Evolutionary conservation across 257 asterid genomes (phyloP).

Genomic region (Eustoma russellianum): DNA sequence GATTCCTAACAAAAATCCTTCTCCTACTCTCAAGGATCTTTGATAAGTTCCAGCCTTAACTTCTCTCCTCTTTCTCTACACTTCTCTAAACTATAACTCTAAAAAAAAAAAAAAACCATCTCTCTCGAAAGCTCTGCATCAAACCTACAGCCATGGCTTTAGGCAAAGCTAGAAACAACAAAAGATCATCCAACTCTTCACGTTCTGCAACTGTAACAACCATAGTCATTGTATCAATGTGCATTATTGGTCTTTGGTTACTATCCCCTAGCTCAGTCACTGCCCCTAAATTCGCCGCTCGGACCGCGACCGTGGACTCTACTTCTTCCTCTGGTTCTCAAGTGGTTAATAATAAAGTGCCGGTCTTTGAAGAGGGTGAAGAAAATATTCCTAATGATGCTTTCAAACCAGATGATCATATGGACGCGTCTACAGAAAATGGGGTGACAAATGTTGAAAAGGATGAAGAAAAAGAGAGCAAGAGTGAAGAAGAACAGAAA

Average conservation of each 20-base stretch:
- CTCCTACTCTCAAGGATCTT: conserved; percentile 78
- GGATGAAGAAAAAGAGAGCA: conserved; percentile 10
- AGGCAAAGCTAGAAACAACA: conserved; percentile 34
- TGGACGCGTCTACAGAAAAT: too few species aligned
- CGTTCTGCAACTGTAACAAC: conserved; percentile 50
- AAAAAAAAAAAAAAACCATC: neutral
- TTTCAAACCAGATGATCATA: conserved; percentile 12
- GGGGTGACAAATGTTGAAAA: conserved; percentile 2
- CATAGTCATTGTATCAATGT: conserved; percentile 38
- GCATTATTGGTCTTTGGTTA: conserved; percentile 53
- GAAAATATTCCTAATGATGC: conserved; percentile 47
- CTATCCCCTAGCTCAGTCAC: conserved; percentile 37
- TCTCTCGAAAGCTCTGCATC: neutral
- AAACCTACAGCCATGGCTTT: conserved; percentile 22
- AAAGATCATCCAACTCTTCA: conserved; percentile 40
- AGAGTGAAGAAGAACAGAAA: conserved; percentile 1
- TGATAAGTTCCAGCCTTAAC: conserved; percentile 18
- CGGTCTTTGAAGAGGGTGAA: conserved; percentile 35
- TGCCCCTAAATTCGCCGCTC: conserved; percentile 28
- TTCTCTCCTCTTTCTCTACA: conserved; percentile 2
- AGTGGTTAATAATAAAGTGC: conserved; percentile 13
- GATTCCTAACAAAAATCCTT: conserved; percentile 33
- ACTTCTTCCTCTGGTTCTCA: conserved; percentile 11
- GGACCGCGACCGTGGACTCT: conserved; percentile 14
- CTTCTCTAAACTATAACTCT: neutral